These are phyloP conservation scores for Cadophora luteo-olivacea DNA, from an alignment of 2,329 filamentous ascomycete genomes.

Conservation along the genomic window DNA sequence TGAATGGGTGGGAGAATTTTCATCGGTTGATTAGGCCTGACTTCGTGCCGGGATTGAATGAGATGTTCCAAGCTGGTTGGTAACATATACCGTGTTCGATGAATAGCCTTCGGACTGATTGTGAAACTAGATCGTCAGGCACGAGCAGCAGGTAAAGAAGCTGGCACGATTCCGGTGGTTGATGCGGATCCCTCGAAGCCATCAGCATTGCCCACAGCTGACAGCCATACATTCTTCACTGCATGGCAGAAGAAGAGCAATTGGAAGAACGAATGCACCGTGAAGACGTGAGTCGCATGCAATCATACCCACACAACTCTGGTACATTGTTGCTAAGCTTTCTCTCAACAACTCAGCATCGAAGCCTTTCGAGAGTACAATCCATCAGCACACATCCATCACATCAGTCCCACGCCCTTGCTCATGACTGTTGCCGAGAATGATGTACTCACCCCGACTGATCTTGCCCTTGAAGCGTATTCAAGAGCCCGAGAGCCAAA, in stretches of 20 bases:
- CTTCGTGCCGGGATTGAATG: slow-evolving; percentile 28
- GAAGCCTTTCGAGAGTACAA: slow-evolving; percentile 41
- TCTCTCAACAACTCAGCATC: slow-evolving; percentile 32
- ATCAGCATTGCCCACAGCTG: slow-evolving; percentile 45
- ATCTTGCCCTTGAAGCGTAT: slow-evolving; percentile 47
- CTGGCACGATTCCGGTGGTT: slow-evolving; percentile 44
- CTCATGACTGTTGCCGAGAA: slow-evolving; percentile 46
- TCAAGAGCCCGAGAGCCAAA: slow-evolving; percentile 49
- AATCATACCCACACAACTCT: no score
- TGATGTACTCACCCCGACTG: slow-evolving; percentile 46
- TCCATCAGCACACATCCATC: slow-evolving; percentile 44
- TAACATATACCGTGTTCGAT: slow-evolving; percentile 27
- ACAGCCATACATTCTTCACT: slow-evolving; percentile 46
- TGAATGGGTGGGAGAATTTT: slow-evolving; percentile 48
- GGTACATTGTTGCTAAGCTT: not conserved
- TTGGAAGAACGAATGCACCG: slow-evolving; percentile 50
- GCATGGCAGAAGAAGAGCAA: slow-evolving; percentile 43
- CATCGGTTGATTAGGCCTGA: slow-evolving; percentile 45
- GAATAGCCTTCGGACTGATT: no score
- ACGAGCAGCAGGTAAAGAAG: slow-evolving; percentile 43
- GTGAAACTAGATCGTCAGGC: slow-evolving; percentile 41
- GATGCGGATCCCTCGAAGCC: slow-evolving; percentile 42
- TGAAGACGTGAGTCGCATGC: slow-evolving; percentile 40
- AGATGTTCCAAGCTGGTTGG: slow-evolving; percentile 32
- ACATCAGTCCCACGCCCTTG: slow-evolving; percentile 49